Percentiles rank a stretch among this genome's conserved stretches.
Evolutionary conservation across 345 rosid genomes (phyloP).

Genomic region (Noccaea bulbosa): DNA sequence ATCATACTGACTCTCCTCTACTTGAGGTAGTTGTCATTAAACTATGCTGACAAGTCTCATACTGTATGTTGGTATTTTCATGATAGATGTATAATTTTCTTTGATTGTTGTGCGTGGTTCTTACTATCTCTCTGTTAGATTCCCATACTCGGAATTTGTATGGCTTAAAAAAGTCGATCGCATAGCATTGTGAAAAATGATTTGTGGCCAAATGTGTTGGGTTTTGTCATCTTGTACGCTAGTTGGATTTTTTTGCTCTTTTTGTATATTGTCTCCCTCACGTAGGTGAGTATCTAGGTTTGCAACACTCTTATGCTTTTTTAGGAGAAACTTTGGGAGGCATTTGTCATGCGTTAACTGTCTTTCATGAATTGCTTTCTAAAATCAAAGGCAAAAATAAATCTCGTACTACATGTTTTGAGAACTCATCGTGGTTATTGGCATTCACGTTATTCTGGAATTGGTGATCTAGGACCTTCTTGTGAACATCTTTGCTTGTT

Average conservation of each 20-base stretch:
- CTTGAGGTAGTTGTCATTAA: constrained; percentile 59
- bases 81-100: neutral
- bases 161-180: constrained; percentile 23
- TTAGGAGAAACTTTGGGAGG: constrained; percentile 10
- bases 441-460: constrained; percentile 22
- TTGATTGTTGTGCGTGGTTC: constrained; percentile 2
- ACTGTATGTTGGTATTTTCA: constrained; percentile 14
- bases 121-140: constrained; percentile 14
- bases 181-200: constrained; percentile 25
- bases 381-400: neutral
- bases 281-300: constrained; percentile 3
- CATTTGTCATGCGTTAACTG: constrained; percentile 12
- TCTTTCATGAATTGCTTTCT: neutral
- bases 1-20: constrained; percentile 59
- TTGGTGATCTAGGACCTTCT: constrained; percentile 6
- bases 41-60: constrained; percentile 15
- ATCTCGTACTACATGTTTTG: constrained; percentile 13
- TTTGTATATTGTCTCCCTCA: constrained; percentile 8
- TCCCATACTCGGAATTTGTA: constrained; percentile 1
- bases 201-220: constrained; percentile 9
- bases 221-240: constrained; percentile 7
- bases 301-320: neutral
- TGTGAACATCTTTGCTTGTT: constrained; percentile 17
- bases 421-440: constrained; percentile 14
- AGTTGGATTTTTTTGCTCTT: constrained; percentile 10